These are phyloP conservation scores for Lodderomyces theae DNA, from an alignment of 1,139 yeast genomes.

Conservation along the genomic window DNA sequence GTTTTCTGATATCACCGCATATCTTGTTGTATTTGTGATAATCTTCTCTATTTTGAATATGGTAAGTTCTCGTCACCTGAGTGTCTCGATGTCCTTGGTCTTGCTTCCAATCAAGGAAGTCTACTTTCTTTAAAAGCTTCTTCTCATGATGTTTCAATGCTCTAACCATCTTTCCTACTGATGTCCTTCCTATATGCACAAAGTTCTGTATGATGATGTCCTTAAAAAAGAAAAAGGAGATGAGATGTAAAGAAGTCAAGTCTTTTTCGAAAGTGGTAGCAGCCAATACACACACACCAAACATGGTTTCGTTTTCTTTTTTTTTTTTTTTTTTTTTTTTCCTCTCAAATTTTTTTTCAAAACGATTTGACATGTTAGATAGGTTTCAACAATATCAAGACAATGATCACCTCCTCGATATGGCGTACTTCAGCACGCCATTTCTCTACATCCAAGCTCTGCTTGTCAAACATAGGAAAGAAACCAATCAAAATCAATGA, in stretches of 20 bases:
- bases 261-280: neutral
- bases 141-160: slow-evolving; percentile 92
- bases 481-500: slow-evolving; percentile 35
- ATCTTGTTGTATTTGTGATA: slow-evolving; percentile 89
- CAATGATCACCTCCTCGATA: too few relatives aligned
- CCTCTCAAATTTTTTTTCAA: too few relatives aligned
- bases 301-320: neutral
- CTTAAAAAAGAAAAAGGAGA: neutral
- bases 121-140: slow-evolving; percentile 91
- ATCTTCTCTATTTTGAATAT: slow-evolving; percentile 91
- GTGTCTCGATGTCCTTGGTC: slow-evolving; percentile 94
- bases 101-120: slow-evolving; percentile 96
- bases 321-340: too few relatives aligned
- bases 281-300: neutral
- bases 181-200: too few relatives aligned
- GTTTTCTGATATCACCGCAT: slow-evolving; percentile 85
- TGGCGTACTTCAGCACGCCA: slow-evolving; percentile 14
- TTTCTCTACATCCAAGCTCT: slow-evolving; percentile 26
- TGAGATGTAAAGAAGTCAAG: neutral
- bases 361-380: too few relatives aligned
- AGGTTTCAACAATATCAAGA: too few relatives aligned
- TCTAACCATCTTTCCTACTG: too few relatives aligned
- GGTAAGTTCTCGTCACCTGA: slow-evolving; percentile 92
- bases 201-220: too few relatives aligned
- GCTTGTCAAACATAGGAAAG: slow-evolving; percentile 41